Conservation (phyloP, 108 stramenopile genomes). For the Nitzschia putrida region DNA sequence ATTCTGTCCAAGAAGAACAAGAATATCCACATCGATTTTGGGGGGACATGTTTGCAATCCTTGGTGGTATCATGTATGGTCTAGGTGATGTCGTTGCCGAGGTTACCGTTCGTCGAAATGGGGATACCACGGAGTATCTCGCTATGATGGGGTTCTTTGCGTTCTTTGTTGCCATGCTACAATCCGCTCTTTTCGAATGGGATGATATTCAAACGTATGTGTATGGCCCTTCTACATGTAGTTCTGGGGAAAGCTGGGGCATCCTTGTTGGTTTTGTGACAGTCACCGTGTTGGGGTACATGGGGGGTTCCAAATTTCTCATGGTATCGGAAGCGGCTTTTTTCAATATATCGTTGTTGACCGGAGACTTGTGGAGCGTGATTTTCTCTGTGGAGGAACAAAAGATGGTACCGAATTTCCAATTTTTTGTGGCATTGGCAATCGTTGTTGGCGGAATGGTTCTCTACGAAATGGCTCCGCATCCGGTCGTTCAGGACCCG, state of each 20-base stretch:
- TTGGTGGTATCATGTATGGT: conserved; percentile 89
- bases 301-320: conserved; percentile 67
- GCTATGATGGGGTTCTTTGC: conserved; percentile 87
- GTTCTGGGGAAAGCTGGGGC: conserved; percentile 26
- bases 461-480: conserved; percentile 87
- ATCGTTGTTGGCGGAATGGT: conserved; percentile 84
- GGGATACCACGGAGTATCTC: conserved; percentile 71
- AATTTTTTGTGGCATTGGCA: conserved; percentile 83
- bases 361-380: conserved; percentile 93
- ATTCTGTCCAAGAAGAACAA: conserved; percentile 29
- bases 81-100: conserved; percentile 82
- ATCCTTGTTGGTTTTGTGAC: conserved; percentile 59
- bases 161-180: conserved; percentile 61
- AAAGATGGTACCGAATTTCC: conserved; percentile 62
- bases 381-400: conserved; percentile 81
- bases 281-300: conserved; percentile 54
- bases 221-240: conserved; percentile 34
- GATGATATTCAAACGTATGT: conserved; percentile 55
- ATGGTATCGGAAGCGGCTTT: conserved; percentile 73
- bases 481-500: conserved; percentile 41
- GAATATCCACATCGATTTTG: conserved; percentile 67
- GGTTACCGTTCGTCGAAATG: conserved; percentile 55
- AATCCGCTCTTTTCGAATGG: conserved; percentile 66
- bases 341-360: conserved; percentile 85
- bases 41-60: conserved; percentile 87